These are phyloP conservation scores for Licmophora abbreviata DNA, from an alignment of 108 stramenopile genomes.

Conservation along the genomic window DNA sequence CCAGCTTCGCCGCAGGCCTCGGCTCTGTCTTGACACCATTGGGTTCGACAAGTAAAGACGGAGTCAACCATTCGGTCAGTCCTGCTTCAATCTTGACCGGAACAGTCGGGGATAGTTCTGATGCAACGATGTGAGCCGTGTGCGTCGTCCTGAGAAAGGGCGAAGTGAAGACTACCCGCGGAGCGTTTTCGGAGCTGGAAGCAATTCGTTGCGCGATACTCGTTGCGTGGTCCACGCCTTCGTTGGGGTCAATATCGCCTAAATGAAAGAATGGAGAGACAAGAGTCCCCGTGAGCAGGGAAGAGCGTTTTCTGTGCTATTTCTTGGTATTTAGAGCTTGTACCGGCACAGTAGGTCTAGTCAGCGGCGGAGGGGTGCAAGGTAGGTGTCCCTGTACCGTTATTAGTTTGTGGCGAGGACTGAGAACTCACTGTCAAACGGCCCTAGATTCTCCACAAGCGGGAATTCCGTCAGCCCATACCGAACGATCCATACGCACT, in stretches of 20 bases:
- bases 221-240: constrained; percentile 52
- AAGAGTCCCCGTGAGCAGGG: too few species aligned
- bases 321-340: too few species aligned
- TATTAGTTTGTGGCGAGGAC: too few species aligned
- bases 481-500: constrained; percentile 23
- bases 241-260: constrained; percentile 38
- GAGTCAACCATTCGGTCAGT: constrained; percentile 61
- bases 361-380: too few species aligned
- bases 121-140: constrained; percentile 58
- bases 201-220: constrained; percentile 45
- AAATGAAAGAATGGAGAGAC: background rate
- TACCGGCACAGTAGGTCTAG: too few species aligned
- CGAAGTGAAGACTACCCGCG: constrained; percentile 41
- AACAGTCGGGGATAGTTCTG: constrained; percentile 13
- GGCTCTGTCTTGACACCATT: constrained; percentile 41
- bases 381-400: too few species aligned
- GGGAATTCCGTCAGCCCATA: constrained; percentile 59
- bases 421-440: constrained; percentile 51
- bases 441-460: constrained; percentile 42
- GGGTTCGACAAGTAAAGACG: constrained; percentile 56
- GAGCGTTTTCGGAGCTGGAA: constrained; percentile 8
- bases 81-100: constrained; percentile 52
- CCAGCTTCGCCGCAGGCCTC: constrained; percentile 25
- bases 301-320: too few species aligned
- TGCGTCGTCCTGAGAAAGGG: constrained; percentile 50